Conservation (phyloP, 352 stramenopile genomes). For the Phytophthora constricta region DNA sequence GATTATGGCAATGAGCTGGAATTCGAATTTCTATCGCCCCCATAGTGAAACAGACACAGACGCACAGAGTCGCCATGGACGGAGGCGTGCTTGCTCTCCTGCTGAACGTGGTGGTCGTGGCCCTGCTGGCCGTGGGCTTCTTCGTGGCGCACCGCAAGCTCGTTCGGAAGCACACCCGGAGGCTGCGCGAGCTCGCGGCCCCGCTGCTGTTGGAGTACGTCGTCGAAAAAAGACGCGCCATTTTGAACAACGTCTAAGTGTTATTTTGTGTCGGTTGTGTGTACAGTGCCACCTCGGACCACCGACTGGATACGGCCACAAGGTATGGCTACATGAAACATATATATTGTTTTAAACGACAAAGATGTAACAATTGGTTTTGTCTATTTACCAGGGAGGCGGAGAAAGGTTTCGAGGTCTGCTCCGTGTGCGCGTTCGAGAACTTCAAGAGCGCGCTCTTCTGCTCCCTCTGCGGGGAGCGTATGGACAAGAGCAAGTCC, state of each 20-base stretch:
- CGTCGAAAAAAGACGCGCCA: not conserved
- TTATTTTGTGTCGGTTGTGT: not conserved
- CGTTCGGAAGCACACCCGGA: slow-evolving; percentile 42
- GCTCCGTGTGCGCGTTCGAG: slow-evolving; percentile 58
- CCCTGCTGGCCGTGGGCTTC: slow-evolving; percentile 53
- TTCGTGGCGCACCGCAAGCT: slow-evolving; percentile 58
- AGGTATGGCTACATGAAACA: slow-evolving; percentile 11
- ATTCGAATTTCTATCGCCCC: not conserved
- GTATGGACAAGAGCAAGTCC: slow-evolving; percentile 23
- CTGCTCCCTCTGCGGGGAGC: slow-evolving; percentile 55
- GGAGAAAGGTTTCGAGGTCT: slow-evolving; percentile 52
- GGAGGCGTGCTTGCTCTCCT: slow-evolving; percentile 41
- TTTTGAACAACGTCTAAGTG: not conserved
- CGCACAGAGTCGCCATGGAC: slow-evolving; percentile 33
- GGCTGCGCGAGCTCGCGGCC: slow-evolving; percentile 56
- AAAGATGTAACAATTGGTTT: too few species aligned
- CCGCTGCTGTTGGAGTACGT: slow-evolving; percentile 63
- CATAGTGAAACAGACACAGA: not conserved
- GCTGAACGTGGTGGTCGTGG: slow-evolving; percentile 51
- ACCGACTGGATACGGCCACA: slow-evolving; percentile 60
- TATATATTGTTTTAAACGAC: not conserved
- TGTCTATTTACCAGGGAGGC: slow-evolving; percentile 57
- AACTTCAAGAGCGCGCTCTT: slow-evolving; percentile 64
- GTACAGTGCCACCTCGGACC: slow-evolving; percentile 31
- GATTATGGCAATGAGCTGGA: slow-evolving; percentile 20